Evolutionary conservation across 352 stramenopile genomes (phyloP).

Genomic region (Phytophthora fragariaefolia): DNA sequence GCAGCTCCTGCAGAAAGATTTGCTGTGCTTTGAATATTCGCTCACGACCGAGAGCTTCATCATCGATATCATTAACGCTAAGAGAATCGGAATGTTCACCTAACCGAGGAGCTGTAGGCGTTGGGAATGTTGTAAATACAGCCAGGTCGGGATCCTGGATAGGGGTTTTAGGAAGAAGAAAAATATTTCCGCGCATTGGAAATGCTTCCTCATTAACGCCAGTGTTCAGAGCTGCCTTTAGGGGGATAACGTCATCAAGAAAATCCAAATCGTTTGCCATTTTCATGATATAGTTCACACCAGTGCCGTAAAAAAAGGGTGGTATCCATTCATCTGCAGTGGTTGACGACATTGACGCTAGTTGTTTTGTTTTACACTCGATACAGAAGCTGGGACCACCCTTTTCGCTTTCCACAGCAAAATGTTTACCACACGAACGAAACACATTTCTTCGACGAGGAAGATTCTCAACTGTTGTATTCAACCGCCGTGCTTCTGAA

Average conservation of each 20-base stretch:
- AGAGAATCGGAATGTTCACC: conserved; percentile 4
- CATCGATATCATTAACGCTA: conserved; percentile 25
- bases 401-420: conserved; percentile 80
- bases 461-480: conserved; percentile 65
- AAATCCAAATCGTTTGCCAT: conserved; percentile 79
- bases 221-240: conserved; percentile 56
- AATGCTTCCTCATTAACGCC: conserved; percentile 45
- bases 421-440: conserved; percentile 82
- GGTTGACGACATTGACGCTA: conserved; percentile 40
- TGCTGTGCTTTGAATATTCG: conserved; percentile 60
- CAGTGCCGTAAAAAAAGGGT: conserved; percentile 66
- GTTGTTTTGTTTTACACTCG: conserved; percentile 70
- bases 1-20: conserved; percentile 67
- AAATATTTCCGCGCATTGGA: conserved; percentile 72
- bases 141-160: conserved; percentile 67
- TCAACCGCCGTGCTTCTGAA: conserved; percentile 65
- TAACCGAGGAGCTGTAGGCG: conserved; percentile 33
- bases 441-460: conserved; percentile 67
- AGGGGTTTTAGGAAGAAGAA: conserved; percentile 67
- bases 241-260: conserved; percentile 55
- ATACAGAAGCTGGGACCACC: conserved; percentile 74
- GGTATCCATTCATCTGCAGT: conserved; percentile 59
- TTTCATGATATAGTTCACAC: conserved; percentile 81
- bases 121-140: conserved; percentile 47
- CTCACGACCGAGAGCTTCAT: conserved; percentile 52